A percentile compares a stretch with the other conserved stretches of the same genome.
phyloP scores from a whole-genome alignment of 208 protist species.

The Wallacemonas sp. region DNA sequence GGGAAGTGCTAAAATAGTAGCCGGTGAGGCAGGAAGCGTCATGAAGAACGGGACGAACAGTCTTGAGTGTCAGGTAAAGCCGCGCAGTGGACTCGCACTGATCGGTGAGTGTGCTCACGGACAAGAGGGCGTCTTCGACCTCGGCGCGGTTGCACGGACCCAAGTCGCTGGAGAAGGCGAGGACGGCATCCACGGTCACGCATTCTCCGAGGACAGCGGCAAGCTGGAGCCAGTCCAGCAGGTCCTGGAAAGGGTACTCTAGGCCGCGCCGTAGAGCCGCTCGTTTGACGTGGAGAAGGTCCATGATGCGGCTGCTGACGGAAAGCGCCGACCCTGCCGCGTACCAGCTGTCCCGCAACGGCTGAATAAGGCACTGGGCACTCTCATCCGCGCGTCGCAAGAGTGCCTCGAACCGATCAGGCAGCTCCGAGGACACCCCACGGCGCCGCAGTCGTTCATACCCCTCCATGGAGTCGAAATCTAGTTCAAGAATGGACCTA shows the following conservation, averaged over 20 bases:
- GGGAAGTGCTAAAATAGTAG: constrained; percentile 42
- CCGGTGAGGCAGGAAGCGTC: constrained; percentile 25
- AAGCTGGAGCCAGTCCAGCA: constrained; percentile 60
- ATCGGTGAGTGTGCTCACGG: background rate
- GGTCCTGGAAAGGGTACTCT: constrained; percentile 40
- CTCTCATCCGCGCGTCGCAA: constrained; percentile 9
- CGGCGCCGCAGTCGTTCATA: background rate
- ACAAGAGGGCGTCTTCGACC: constrained; percentile 30
- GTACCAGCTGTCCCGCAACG: constrained; percentile 1
- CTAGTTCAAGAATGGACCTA: constrained; percentile 8
- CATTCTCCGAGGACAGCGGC: constrained; percentile 41
- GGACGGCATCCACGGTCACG: constrained; percentile 18
- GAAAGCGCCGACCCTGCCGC: background rate
- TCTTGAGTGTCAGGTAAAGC: constrained; percentile 22
- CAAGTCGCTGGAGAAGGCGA: constrained; percentile 29
- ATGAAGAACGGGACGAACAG: constrained; percentile 25
- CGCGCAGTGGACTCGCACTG: background rate
- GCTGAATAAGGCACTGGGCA: constrained; percentile 4
- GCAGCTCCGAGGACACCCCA: background rate
- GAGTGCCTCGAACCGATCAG: background rate
- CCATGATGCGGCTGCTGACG: constrained; percentile 42
- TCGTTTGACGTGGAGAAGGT: constrained; percentile 44
- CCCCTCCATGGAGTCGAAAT: constrained; percentile 4
- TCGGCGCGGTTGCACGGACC: constrained; percentile 22
- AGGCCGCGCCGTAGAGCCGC: constrained; percentile 40